Evolutionary conservation across 2,329 filamentous ascomycete genomes (phyloP).

Genomic region (Periconia sp.): DNA sequence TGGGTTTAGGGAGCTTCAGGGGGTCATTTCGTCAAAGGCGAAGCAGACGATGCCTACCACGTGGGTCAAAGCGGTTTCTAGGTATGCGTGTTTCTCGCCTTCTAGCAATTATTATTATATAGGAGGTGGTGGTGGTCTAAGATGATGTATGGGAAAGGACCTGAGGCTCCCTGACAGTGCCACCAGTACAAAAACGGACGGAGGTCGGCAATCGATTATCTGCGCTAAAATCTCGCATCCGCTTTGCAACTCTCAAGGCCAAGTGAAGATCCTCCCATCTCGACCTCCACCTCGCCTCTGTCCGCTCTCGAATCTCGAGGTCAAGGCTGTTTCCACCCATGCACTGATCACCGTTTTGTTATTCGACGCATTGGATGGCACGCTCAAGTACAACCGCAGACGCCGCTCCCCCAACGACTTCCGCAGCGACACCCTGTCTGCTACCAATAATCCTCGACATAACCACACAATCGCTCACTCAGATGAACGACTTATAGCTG

Average conservation of each 20-base stretch:
- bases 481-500: constrained; percentile 34
- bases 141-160: not conserved
- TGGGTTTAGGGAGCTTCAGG: constrained; percentile 6
- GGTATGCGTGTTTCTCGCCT: constrained; percentile 5
- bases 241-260: constrained; percentile 18
- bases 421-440: constrained; percentile 15
- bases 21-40: not conserved
- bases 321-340: constrained; percentile 12
- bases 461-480: constrained; percentile 15
- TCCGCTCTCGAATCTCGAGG: constrained; percentile 18
- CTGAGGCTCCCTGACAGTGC: not conserved
- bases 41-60: not conserved
- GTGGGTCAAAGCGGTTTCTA: constrained; percentile 10
- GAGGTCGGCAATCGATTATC: constrained; percentile 4
- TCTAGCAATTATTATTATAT: too few species aligned
- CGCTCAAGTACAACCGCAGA: constrained; percentile 18
- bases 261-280: constrained; percentile 7
- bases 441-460: constrained; percentile 5
- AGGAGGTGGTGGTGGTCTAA: not conserved
- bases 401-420: constrained; percentile 12
- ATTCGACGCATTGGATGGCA: constrained; percentile 33
- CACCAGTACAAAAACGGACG: not conserved
- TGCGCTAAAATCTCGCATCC: constrained; percentile 20
- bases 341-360: constrained; percentile 4
- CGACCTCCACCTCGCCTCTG: constrained; percentile 5